These are phyloP conservation scores for Puccinia hordei DNA, from an alignment of 1,284 basidiomycete species.

Conservation along the genomic window DNA sequence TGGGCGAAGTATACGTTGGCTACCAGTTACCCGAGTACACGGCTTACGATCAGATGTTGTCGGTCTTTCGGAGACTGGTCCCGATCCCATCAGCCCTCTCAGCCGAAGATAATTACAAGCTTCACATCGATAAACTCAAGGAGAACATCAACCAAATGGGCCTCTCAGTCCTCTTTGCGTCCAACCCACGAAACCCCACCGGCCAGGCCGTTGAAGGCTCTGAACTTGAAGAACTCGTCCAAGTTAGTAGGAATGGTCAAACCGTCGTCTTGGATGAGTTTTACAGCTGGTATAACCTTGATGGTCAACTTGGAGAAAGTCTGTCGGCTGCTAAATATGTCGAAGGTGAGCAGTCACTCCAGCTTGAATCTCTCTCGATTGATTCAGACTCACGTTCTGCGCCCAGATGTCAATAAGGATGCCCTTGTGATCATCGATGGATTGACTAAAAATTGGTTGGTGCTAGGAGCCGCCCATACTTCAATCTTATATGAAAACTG, in stretches of 20 bases:
- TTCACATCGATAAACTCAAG: slow-evolving; percentile 49
- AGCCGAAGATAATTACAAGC: slow-evolving; percentile 52
- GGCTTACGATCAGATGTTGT: slow-evolving; percentile 69
- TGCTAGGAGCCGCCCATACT: slow-evolving; percentile 4
- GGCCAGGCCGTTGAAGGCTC: slow-evolving; percentile 75
- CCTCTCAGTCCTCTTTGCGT: slow-evolving; percentile 80
- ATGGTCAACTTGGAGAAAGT: slow-evolving; percentile 64
- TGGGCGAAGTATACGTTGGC: slow-evolving; percentile 68
- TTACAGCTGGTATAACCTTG: slow-evolving; percentile 51
- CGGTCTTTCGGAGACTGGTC: slow-evolving; percentile 82
- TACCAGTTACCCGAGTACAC: slow-evolving; percentile 60
- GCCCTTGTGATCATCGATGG: slow-evolving; percentile 90
- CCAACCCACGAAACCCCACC: slow-evolving; percentile 89
- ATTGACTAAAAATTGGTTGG: slow-evolving; percentile 75
- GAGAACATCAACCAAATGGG: slow-evolving; percentile 66
- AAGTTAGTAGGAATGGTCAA: slow-evolving; percentile 69
- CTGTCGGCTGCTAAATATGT: slow-evolving; percentile 63
- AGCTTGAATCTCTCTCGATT: slow-evolving; percentile 37
- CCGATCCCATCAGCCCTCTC: slow-evolving; percentile 74
- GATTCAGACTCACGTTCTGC: slow-evolving; percentile 51
- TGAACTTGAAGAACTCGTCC: slow-evolving; percentile 77
- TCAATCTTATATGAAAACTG: neutral
- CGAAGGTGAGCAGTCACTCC: slow-evolving; percentile 80
- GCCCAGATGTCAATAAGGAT: slow-evolving; percentile 69
- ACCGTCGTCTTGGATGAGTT: slow-evolving; percentile 82